Conservation (phyloP, 2,329 filamentous ascomycete species). For the Mariannaea sp. region DNA sequence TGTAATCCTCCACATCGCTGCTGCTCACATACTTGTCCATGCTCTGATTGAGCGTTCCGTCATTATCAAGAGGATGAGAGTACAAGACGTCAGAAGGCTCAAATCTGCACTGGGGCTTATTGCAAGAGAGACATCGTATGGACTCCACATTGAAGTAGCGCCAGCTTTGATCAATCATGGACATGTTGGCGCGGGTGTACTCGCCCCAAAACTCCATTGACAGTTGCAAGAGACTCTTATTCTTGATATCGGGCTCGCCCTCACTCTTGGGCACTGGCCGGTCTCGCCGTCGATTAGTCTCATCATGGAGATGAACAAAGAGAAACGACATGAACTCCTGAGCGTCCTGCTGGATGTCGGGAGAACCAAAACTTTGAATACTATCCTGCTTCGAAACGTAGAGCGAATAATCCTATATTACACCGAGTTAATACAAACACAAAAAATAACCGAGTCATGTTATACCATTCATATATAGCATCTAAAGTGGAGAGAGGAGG, state of each 20-base stretch:
- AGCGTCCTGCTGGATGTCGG: constrained; percentile 82
- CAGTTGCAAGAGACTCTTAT: constrained; percentile 53
- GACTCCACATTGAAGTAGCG: constrained; percentile 75
- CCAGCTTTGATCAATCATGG: constrained; percentile 80
- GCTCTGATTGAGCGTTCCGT: constrained; percentile 61
- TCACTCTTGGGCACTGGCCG: constrained; percentile 40
- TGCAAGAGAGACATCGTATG: constrained; percentile 67
- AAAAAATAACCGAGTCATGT: too few relatives aligned
- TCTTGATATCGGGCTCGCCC: constrained; percentile 41
- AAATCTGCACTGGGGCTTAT: constrained; percentile 54
- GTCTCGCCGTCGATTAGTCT: constrained; percentile 71
- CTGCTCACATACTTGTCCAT: constrained; percentile 71
- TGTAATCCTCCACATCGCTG: constrained; percentile 69
- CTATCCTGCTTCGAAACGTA: constrained; percentile 43
- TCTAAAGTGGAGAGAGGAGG: background rate
- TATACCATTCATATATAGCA: background rate
- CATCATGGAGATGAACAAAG: constrained; percentile 80
- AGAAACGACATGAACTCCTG: constrained; percentile 89
- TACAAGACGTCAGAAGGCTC: constrained; percentile 60
- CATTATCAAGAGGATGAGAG: constrained; percentile 44
- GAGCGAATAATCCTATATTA: constrained; percentile 58
- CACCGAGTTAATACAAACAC: background rate
- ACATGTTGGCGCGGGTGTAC: constrained; percentile 71
- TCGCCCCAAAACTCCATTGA: constrained; percentile 75
- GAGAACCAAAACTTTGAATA: constrained; percentile 61